Base-by-base conservation (phyloP, 257 asterid species). In the Ehretia macrophylla region DNA sequence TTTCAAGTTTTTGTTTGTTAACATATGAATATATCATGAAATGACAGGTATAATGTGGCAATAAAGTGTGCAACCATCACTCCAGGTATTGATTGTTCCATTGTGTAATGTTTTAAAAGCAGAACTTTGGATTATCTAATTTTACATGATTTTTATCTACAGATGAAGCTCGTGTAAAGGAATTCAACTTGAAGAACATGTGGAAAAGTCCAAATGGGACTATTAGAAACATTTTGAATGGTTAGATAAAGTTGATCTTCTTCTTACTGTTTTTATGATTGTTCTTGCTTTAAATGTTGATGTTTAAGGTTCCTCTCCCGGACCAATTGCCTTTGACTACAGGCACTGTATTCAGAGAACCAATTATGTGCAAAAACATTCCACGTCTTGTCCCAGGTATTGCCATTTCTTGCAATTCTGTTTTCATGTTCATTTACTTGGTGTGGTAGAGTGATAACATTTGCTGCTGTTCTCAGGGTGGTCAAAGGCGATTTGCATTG, bases 161-260 rank as follows among this genome's bases (percentile, higher is more conserved):
- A 83, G 89, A 83, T 59, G 89, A 83, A 71, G 71, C 65, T 14
- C 89, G 89, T 68, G 74, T 93, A 61, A 69, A 74, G 81, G 97
- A 90, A 77, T 93, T 93, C 56, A 68, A 67, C 71, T 75, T 93
- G 81, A 93, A 87, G 82, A 59, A 66, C 11, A 89, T 93, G 99
- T 93, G 99, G 99, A 93, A 60, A 82, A 89, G 95, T 64, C 99
- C 99, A 40, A 93, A 93, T 78, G 99, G 99, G 59, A 93, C 99
- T 27, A 93, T 93, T 63, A 90, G 99, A 83, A 93, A 93, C 68
- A 87, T 93, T 68, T 73, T 93, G 84, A 93, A 93, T 62, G 99
- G 99, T 82, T 47, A 67, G 88, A 68, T 44, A 61, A 48, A 10
- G 32, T 42, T 60, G 22, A 9, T 48, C 42, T 21, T 42, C 35